A percentile compares a stretch with the other conserved stretches of the same genome.
phyloP scores from a whole-genome alignment of 2,329 filamentous ascomycete genomes.

The Neophaeococcomyces aloes region DNA sequence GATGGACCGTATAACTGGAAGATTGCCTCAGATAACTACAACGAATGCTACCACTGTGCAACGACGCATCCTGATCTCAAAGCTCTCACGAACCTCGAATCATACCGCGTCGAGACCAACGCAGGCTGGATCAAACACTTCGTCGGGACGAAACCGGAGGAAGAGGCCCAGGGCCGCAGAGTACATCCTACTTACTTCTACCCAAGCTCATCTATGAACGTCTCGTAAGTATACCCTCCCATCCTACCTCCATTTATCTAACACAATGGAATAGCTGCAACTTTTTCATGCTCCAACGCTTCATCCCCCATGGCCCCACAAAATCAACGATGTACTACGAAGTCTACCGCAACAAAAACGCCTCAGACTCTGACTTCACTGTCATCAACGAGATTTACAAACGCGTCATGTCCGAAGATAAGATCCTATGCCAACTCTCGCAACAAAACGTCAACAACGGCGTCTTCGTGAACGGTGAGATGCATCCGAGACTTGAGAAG shows the following conservation, averaged over 20 bases:
- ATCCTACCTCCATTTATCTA: constrained; percentile 12
- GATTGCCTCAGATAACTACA: constrained; percentile 43
- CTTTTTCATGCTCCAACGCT: constrained; percentile 55
- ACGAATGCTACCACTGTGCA: constrained; percentile 49
- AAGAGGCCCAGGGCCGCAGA: constrained; percentile 6
- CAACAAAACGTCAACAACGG: constrained; percentile 53
- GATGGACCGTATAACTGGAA: constrained; percentile 20
- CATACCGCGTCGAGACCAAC: no score
- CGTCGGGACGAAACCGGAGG: background rate
- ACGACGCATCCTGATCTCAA: constrained; percentile 48
- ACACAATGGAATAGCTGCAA: constrained; percentile 33
- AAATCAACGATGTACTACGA: constrained; percentile 51
- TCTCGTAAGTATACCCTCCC: constrained; percentile 22
- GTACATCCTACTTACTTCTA: constrained; percentile 28
- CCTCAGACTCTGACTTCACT: constrained; percentile 48
- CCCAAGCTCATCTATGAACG: constrained; percentile 27
- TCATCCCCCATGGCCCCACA: constrained; percentile 44
- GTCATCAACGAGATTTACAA: constrained; percentile 51
- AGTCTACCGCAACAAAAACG: constrained; percentile 51
- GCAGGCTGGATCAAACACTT: no score
- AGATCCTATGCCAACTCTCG: constrained; percentile 48
- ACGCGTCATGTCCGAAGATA: constrained; percentile 55
- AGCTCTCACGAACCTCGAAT: no score
- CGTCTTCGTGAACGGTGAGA: constrained; percentile 50
- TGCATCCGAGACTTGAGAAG: constrained; percentile 52